These are phyloP conservation scores for Metroxylon sagu DNA, from an alignment of 176 grass and related monocot genomes.

Conservation along the genomic window DNA sequence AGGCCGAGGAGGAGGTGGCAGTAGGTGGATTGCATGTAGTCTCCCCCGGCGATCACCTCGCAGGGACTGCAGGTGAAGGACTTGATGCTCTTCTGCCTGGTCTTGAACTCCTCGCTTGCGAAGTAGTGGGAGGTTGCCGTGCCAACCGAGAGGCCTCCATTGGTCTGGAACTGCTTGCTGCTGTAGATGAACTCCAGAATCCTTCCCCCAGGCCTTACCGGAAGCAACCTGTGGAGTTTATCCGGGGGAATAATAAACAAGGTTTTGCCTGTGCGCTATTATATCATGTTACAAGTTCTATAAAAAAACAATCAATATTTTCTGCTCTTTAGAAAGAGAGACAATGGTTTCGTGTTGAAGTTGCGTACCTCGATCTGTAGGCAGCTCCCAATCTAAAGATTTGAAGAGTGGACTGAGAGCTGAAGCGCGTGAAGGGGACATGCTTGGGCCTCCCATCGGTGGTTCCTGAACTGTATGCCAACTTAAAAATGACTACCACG, in stretches of 20 bases:
- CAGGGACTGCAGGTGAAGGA: slow-evolving; percentile 22
- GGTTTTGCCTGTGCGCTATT: too few relatives aligned
- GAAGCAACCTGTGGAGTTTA: background rate
- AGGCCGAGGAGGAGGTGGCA: slow-evolving; percentile 30
- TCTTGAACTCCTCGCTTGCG: slow-evolving; percentile 21
- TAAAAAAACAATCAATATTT: too few relatives aligned
- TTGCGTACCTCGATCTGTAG: slow-evolving; percentile 14
- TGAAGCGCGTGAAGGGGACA: slow-evolving; percentile 19
- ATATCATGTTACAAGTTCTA: too few relatives aligned
- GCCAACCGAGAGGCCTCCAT: slow-evolving; percentile 3
- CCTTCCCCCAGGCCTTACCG: slow-evolving; percentile 10
- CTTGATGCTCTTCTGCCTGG: slow-evolving; percentile 11
- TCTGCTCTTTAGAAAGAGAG: too few relatives aligned
- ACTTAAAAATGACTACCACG: too few relatives aligned
- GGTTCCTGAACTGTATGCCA: slow-evolving; percentile 17
- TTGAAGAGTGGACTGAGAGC: slow-evolving; percentile 6
- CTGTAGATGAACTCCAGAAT: slow-evolving; percentile 26
- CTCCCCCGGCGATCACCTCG: slow-evolving; percentile 13
- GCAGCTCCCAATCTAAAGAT: slow-evolving; percentile 17
- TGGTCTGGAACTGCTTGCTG: slow-evolving; percentile 23
- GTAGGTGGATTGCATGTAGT: slow-evolving; percentile 27
- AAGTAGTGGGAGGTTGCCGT: slow-evolving; percentile 26
- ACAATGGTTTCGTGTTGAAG: too few relatives aligned
- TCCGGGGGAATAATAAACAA: too few relatives aligned
- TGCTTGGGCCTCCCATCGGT: slow-evolving; percentile 17